Conservation (phyloP, 768 basidiomycete species). For the Trichaptum fuscoviolaceum region DNA sequence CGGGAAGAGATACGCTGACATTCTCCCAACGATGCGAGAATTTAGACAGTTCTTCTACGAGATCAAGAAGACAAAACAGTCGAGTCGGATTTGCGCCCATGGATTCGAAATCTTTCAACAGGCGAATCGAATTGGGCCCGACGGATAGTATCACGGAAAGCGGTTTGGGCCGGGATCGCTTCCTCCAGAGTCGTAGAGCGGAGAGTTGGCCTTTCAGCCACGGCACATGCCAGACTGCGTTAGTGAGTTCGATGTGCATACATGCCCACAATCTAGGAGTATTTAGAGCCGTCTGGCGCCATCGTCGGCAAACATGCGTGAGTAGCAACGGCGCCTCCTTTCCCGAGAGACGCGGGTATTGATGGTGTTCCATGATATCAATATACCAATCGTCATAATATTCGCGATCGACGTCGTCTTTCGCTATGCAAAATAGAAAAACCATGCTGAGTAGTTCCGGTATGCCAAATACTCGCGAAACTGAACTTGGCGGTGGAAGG, state of each 20-base stretch:
- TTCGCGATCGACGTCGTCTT: too few relatives aligned
- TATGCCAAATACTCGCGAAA: too few relatives aligned
- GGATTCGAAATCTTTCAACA: not conserved
- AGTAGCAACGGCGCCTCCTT: constrained; percentile 23
- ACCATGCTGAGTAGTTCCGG: too few relatives aligned
- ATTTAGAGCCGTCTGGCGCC: constrained; percentile 50
- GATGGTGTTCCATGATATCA: too few relatives aligned
- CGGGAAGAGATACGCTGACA: not conserved
- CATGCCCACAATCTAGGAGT: constrained; percentile 52
- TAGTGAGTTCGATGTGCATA: constrained; percentile 28
- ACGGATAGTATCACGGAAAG: not conserved
- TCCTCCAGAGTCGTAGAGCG: constrained; percentile 25
- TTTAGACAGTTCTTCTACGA: not conserved
- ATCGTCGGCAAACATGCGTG: constrained; percentile 55
- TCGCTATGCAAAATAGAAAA: too few relatives aligned
- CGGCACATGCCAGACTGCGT: constrained; percentile 44
- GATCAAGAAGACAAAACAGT: not conserved
- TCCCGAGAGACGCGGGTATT: not conserved
- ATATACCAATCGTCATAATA: too few relatives aligned
- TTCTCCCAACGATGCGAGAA: not conserved
- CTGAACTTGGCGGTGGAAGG: too few relatives aligned
- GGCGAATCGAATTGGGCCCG: not conserved
- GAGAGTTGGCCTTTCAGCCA: constrained; percentile 38
- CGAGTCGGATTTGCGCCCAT: too few relatives aligned
- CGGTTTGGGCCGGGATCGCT: constrained; percentile 23